Evolutionary conservation across 805 yeast species (phyloP).

Genomic region (Hanseniaspora lachancei): DNA sequence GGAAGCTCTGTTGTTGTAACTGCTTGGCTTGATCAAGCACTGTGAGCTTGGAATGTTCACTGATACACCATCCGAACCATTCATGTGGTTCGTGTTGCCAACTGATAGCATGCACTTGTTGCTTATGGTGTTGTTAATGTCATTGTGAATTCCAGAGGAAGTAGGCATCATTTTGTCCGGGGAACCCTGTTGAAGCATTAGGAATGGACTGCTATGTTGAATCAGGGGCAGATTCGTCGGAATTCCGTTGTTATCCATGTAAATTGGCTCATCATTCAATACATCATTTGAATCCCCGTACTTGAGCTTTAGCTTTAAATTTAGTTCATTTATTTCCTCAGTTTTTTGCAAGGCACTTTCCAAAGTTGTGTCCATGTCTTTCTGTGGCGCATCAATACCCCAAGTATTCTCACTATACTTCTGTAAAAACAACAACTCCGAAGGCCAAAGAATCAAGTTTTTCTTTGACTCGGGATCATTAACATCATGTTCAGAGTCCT

Average conservation of each 20-base stretch:
- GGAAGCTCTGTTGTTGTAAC: neutral
- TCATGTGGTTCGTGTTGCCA: neutral
- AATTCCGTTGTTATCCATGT: neutral
- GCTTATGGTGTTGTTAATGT: neutral
- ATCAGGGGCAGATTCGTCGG: neutral
- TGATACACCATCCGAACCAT: neutral
- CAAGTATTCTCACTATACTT: conserved; percentile 10
- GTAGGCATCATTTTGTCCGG: neutral
- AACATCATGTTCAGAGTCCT: neutral
- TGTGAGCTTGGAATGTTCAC: neutral
- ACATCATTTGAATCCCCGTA: conserved; percentile 13
- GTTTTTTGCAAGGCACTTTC: conserved; percentile 22
- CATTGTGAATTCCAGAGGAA: neutral
- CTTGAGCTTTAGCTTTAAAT: conserved; percentile 15
- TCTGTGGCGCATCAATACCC: conserved; percentile 16
- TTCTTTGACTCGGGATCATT: conserved; percentile 24
- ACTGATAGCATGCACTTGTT: neutral
- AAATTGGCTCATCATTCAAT: neutral
- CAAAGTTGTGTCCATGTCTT: conserved; percentile 11
- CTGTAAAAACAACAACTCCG: conserved; percentile 51
- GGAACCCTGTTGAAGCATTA: conserved; percentile 10
- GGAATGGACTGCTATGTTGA: conserved; percentile 10
- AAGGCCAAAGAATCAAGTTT: conserved; percentile 56
- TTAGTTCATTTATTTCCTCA: conserved; percentile 22
- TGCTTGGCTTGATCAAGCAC: neutral